Percentiles rank a stretch among this genome's conserved stretches.
phyloP scores from a whole-genome alignment of 306 rosid species.

The Cucurbita maxima region DNA sequence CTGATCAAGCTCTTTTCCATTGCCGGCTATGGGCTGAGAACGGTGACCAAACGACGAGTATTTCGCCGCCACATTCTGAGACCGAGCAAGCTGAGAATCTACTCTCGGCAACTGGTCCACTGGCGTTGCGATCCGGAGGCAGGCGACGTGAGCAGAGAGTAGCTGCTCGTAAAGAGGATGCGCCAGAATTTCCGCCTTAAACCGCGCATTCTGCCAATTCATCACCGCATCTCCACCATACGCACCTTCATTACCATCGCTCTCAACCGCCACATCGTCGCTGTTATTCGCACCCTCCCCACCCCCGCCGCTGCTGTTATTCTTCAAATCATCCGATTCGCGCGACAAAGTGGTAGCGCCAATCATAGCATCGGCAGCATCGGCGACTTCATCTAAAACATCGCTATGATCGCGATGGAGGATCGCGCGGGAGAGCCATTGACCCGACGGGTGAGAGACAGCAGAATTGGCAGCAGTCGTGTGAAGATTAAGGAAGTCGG shows the following conservation, averaged over 20 bases:
- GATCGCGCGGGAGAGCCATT: conserved; percentile 60
- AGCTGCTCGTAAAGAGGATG: conserved; percentile 88
- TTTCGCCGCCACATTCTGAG: conserved; percentile 84
- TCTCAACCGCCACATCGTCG: conserved; percentile 30
- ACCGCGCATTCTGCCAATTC: conserved; percentile 76
- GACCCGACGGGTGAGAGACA: conserved; percentile 39
- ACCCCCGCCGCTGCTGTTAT: conserved; percentile 6
- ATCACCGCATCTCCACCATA: conserved; percentile 22
- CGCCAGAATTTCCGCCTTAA: conserved; percentile 50
- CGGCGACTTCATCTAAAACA: conserved; percentile 40
- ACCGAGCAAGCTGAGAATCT: conserved; percentile 82
- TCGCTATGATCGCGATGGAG: conserved; percentile 72
- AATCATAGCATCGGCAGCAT: conserved; percentile 40
- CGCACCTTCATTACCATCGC: conserved; percentile 18
- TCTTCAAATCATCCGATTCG: conserved; percentile 43
- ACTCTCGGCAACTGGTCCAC: conserved; percentile 93
- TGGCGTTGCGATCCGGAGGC: conserved; percentile 84
- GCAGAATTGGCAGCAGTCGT: conserved; percentile 38
- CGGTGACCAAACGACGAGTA: conserved; percentile 56
- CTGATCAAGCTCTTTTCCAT: conserved; percentile 81
- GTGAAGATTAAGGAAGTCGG: conserved; percentile 77
- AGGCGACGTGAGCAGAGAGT: conserved; percentile 72
- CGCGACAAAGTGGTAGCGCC: conserved; percentile 31
- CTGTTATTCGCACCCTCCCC: conserved; percentile 14
- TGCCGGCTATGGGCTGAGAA: conserved; percentile 26